Conservation (phyloP, 192 early-diverging fungal genomes). For the Entophlyctis luteolus region DNA sequence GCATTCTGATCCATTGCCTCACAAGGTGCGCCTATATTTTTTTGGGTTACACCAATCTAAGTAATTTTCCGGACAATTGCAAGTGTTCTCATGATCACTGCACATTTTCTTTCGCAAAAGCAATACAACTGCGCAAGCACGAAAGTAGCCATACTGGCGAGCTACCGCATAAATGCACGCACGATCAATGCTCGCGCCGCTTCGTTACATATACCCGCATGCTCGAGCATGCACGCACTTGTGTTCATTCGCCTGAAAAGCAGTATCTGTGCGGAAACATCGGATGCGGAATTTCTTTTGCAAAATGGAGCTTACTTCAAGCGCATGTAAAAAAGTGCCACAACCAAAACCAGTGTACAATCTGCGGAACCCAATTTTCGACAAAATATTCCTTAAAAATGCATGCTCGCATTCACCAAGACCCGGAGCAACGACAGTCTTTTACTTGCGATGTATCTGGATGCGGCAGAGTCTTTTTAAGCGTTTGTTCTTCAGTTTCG, state of each 20-base stretch:
- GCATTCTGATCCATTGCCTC: constrained; percentile 12
- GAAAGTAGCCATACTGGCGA: constrained; percentile 36
- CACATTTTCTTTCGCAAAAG: constrained; percentile 39
- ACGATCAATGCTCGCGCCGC: constrained; percentile 17
- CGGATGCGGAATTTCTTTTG: constrained; percentile 28
- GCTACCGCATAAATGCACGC: constrained; percentile 37
- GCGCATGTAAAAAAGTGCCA: constrained; percentile 35
- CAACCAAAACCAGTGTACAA: constrained; percentile 10
- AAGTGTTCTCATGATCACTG: constrained; percentile 36
- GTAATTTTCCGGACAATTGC: background rate
- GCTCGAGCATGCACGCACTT: constrained; percentile 29
- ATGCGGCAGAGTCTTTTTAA: constrained; percentile 41
- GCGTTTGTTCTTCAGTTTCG: constrained; percentile 17
- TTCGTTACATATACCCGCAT: constrained; percentile 39
- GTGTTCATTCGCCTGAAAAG: constrained; percentile 17
- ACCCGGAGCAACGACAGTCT: constrained; percentile 28
- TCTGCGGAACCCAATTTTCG: constrained; percentile 34
- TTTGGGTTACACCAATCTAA: background rate
- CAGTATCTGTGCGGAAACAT: constrained; percentile 37
- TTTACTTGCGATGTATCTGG: constrained; percentile 33
- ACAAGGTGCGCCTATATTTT: background rate
- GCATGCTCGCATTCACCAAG: constrained; percentile 34
- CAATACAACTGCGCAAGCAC: constrained; percentile 42
- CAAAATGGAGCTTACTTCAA: constrained; percentile 47
- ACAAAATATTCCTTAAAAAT: constrained; percentile 20